Evolutionary conservation across 306 rosid species (phyloP), one percentile per base, ranked within the genome.

Genomic region (Carpinus fangiana): DNA sequence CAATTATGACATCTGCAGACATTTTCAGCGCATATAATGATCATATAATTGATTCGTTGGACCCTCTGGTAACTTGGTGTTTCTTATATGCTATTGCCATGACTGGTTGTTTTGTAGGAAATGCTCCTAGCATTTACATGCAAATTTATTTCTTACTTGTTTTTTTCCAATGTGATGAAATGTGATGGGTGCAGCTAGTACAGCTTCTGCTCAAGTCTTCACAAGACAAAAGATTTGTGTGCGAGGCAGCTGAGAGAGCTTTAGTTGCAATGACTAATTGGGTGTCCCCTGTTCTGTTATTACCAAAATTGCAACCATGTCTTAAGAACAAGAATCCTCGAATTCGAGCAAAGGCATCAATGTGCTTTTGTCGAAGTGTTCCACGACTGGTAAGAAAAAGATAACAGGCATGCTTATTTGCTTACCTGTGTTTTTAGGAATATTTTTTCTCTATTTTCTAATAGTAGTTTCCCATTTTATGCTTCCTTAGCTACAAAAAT

Each of bases 201-300:
- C 99, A 96, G 87, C 96, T 96, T 86, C 98, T 96, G 85, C 99
- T 96, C 73, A 96, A 96, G 86, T 83, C 99, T 80, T 96, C 98
- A 8, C 98, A 93, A 89, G 99, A 96, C 89, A 96, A 93, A 84
- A 90, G 98, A 76, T 96, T 96, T 83, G 98, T 96, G 17, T 96
- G 99, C 17, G 99, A 96, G 77, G 99, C 98, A 31, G 99, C 99
- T 18, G 98, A 89, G 83, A 96, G 74, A 81, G 98, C 99, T 75
- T 83, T 96, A 83, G 87, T 93, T 72, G 87, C 90, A 38, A 90
- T 93, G 99, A 93, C 96, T 70, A 85, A 89, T 21, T 87, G 87
- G 86, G 83, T 96, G 81, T 91, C 98, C 76, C 98, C 99, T 14
- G 51, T 76, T 59, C 81, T 88, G 54, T 85, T 96, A 84, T 79